Evolutionary conservation across 2,329 filamentous ascomycete genomes (phyloP).

Genomic region (Apiospora saccharicola): DNA sequence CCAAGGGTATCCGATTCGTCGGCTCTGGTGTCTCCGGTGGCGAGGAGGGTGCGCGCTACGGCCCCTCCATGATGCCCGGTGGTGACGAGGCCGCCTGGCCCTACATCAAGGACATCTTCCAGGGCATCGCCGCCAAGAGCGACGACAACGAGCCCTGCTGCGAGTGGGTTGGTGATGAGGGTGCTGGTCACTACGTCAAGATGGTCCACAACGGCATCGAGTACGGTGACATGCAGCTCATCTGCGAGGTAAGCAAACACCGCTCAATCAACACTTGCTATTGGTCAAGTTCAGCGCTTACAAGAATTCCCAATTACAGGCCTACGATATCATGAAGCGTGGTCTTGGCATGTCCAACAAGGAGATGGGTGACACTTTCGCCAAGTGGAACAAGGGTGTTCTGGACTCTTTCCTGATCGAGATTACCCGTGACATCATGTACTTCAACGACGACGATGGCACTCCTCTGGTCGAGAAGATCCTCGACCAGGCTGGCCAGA

Average conservation of each 20-base stretch:
- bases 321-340: slow-evolving; percentile 99
- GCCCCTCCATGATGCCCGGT: slow-evolving; percentile 98
- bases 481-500: slow-evolving; percentile 96
- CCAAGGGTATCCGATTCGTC: slow-evolving; percentile 94
- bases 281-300: neutral
- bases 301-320: slow-evolving; percentile 58
- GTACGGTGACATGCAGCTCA: slow-evolving; percentile 99
- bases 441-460: slow-evolving; percentile 96
- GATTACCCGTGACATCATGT: slow-evolving; percentile 98
- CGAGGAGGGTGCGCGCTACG: slow-evolving; percentile 98
- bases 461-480: slow-evolving; percentile 97
- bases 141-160: slow-evolving; percentile 95
- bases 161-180: slow-evolving; percentile 99
- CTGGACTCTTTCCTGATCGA: slow-evolving; percentile 99
- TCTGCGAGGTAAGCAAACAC: slow-evolving; percentile 80
- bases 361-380: slow-evolving; percentile 94
- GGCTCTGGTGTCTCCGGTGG: slow-evolving; percentile 97
- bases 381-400: slow-evolving; percentile 98
- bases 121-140: slow-evolving; percentile 96
- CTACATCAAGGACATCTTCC: slow-evolving; percentile 98
- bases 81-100: slow-evolving; percentile 98
- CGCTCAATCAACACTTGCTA: slow-evolving; percentile 39
- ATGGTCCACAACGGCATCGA: slow-evolving; percentile 99
- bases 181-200: slow-evolving; percentile 99
- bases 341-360: slow-evolving; percentile 87